These are phyloP conservation scores for Paecilomyces fulvus DNA, from an alignment of 2,329 filamentous ascomycete species.

Conservation along the genomic window DNA sequence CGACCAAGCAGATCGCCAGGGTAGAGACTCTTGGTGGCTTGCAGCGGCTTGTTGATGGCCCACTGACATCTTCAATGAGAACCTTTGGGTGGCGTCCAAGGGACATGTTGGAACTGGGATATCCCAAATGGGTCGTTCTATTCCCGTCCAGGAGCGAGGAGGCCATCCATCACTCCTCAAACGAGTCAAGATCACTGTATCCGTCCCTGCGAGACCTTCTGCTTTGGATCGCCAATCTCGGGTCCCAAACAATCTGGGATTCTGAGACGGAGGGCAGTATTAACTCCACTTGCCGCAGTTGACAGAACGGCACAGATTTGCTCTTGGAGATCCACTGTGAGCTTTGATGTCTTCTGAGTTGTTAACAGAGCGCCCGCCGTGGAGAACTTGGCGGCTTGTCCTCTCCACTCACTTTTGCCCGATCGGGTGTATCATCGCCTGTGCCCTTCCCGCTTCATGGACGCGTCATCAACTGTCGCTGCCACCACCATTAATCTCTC, in stretches of 20 bases:
- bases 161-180: not conserved
- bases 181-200: not conserved
- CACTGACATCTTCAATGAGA: not conserved
- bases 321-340: no score
- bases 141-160: not conserved
- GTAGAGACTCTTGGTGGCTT: not conserved
- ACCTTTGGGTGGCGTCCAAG: not conserved
- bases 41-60: not conserved
- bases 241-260: not conserved
- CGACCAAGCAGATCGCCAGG: conserved; percentile 1
- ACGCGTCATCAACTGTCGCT: not conserved
- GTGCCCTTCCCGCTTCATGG: not conserved
- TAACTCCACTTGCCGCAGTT: not conserved
- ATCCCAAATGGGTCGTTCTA: not conserved
- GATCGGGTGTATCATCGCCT: not conserved
- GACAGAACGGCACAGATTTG: no score
- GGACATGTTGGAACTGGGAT: not conserved
- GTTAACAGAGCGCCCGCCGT: not conserved
- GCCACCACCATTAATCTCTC: not conserved
- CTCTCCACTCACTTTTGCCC: not conserved
- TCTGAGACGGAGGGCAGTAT: not conserved
- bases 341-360: not conserved
- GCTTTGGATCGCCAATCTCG: not conserved
- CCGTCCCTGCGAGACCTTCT: not conserved
- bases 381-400: not conserved